Percentiles rank a stretch among this genome's conserved stretches.
These are phyloP conservation scores for Adansonia grandidieri DNA, from an alignment of 441 rosid species.

Conservation along the genomic window DNA sequence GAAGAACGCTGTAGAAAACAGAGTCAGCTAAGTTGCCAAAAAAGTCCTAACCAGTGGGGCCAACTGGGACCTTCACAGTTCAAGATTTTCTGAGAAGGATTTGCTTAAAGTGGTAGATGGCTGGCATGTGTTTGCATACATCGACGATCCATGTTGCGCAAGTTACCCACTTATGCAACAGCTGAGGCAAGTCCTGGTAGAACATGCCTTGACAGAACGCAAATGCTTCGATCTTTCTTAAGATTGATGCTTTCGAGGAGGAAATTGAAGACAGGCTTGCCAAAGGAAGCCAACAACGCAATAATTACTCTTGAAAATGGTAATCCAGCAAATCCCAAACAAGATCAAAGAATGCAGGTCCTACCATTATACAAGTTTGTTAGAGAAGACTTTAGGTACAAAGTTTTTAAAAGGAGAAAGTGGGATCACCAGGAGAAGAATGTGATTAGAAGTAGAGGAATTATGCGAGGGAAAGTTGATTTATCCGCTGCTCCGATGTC, in stretches of 20 bases:
- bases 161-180: slow-evolving; percentile 59
- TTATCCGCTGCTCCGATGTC: slow-evolving; percentile 59
- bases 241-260: slow-evolving; percentile 51
- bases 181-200: slow-evolving; percentile 55
- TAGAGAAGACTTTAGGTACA: slow-evolving; percentile 41
- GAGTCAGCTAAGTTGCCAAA: slow-evolving; percentile 51
- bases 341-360: slow-evolving; percentile 57
- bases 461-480: slow-evolving; percentile 50
- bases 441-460: slow-evolving; percentile 51
- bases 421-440: slow-evolving; percentile 55
- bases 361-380: slow-evolving; percentile 51
- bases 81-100: slow-evolving; percentile 63
- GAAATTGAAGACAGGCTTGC: slow-evolving; percentile 44
- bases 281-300: slow-evolving; percentile 48
- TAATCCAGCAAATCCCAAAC: slow-evolving; percentile 35
- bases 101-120: slow-evolving; percentile 52
- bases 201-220: slow-evolving; percentile 42
- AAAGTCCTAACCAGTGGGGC: slow-evolving; percentile 39
- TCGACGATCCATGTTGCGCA: slow-evolving; percentile 54
- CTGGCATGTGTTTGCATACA: slow-evolving; percentile 47
- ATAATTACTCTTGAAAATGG: slow-evolving; percentile 37
- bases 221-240: slow-evolving; percentile 42
- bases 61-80: slow-evolving; percentile 54
- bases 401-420: slow-evolving; percentile 49
- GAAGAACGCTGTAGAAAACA: slow-evolving; percentile 45